phyloP scores from a whole-genome alignment of 192 early-diverging fungal species.

The Linnemannia schmuckeri region DNA sequence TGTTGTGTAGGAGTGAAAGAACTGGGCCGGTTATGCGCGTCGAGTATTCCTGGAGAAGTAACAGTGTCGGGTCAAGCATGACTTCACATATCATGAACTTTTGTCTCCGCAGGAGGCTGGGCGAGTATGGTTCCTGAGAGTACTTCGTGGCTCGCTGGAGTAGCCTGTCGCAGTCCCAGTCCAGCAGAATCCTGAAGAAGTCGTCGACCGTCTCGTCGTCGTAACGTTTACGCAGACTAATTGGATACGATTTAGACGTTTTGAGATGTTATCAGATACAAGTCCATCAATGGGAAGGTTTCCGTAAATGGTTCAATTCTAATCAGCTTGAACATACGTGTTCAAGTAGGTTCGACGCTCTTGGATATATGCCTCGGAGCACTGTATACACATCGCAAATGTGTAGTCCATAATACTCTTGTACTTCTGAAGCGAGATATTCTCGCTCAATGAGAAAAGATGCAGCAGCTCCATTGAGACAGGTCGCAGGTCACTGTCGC shows the following conservation, averaged over 20 bases:
- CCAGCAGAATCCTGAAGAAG: conserved; percentile 27
- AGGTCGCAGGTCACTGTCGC: conserved; percentile 28
- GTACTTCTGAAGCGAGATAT: conserved; percentile 9
- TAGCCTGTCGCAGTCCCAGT: conserved; percentile 33
- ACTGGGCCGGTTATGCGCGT: conserved; percentile 14
- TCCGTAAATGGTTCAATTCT: not conserved
- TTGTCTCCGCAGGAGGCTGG: conserved; percentile 1
- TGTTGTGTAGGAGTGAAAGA: conserved; percentile 11
- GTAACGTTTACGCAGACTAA: conserved; percentile 20
- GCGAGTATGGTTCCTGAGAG: not conserved
- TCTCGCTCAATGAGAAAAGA: conserved; percentile 31
- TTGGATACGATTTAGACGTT: not conserved
- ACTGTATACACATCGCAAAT: conserved; percentile 25
- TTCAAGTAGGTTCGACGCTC: conserved; percentile 30
- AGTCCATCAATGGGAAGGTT: not conserved
- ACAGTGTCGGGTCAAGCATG: conserved; percentile 28
- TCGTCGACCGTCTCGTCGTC: conserved; percentile 18
- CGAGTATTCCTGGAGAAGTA: conserved; percentile 13
- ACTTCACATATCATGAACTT: conserved; percentile 42
- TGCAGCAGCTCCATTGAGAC: conserved; percentile 27
- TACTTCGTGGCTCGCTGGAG: conserved; percentile 9
- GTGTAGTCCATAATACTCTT: conserved; percentile 24
- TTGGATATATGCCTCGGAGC: conserved; percentile 31
- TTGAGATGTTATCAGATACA: not conserved
- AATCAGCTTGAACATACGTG: conserved; percentile 7